These are phyloP conservation scores for Physaria fendleri DNA, from an alignment of 345 rosid species.

Conservation along the genomic window DNA sequence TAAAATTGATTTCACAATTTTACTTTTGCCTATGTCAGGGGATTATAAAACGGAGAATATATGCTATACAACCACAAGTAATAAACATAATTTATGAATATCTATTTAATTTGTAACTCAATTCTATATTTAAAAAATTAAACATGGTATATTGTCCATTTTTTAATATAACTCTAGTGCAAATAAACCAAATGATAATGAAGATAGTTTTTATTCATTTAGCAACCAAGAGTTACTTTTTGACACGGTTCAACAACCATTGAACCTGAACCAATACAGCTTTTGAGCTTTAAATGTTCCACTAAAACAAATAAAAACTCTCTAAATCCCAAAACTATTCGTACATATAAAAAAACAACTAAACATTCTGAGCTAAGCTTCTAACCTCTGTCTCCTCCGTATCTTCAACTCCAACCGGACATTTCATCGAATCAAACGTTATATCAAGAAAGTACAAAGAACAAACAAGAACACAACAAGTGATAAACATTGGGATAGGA, in stretches of 20 bases:
- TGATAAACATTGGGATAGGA: conserved; percentile 63
- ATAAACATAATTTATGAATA: neutral
- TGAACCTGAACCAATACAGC: conserved; percentile 27
- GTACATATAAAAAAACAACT: neutral
- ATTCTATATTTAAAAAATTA: neutral
- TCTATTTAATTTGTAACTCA: neutral
- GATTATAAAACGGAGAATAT: neutral
- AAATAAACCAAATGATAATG: neutral
- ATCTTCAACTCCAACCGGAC: conserved; percentile 31
- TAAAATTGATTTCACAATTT: neutral
- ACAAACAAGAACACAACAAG: conserved; percentile 51
- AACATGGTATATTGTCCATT: neutral
- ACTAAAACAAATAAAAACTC: neutral
- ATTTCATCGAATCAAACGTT: conserved; percentile 41
- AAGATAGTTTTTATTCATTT: conserved; percentile 6
- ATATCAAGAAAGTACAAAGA: conserved; percentile 63
- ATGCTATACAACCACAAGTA: neutral
- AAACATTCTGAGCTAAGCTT: conserved; percentile 26
- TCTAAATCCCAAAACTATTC: neutral
- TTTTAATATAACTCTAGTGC: neutral
- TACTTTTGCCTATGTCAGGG: neutral
- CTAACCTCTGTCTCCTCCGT: conserved; percentile 21
- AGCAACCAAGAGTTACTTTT: neutral
- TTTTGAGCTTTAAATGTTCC: neutral
- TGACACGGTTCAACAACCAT: conserved; percentile 27